Base-by-base conservation (phyloP, 176 grass and related monocot species). In the Oryza officinalis region DNA sequence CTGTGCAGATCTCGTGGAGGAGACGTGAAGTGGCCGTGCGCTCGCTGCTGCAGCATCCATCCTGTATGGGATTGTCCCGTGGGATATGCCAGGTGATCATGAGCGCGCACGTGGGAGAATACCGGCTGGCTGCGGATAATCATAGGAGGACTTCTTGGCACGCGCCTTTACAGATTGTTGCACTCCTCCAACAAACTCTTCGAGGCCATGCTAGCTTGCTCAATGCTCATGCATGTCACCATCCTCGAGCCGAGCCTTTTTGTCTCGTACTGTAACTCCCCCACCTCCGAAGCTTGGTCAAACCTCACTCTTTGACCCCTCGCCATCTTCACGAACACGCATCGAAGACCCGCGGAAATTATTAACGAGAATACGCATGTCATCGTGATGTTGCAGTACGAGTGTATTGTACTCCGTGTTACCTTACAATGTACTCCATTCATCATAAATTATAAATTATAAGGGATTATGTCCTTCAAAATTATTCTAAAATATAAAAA, bases 41-140 rank as follows among this genome's bases (percentile, higher is more conserved):
- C 27, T 38, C 7, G 37, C 37, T 38, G 44, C 71, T 38, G 31
- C 71, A 37, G 3, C 18, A 13, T 15, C 3, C 18, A 1, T 38
- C 37, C 7, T 38, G 22, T 20, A 59, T 2, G n/a, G 64, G 71
- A 46, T 63, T 38, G 27, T 38, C 69, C 63, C 33, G 27, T 79
- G 47, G 82, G 77, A 76, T 75, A 85, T n/a, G 77, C 65, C 13
- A 25, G 3, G 0, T 5, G 49, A 44, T 22, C 6, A 57, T 57
- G 52, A 57, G 52, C 18, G 15, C 50, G 83, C 83, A 89, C 88
- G 83, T 89, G 88, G 11, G 78, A 59, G 41, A 86, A 82, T 85
- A 81, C 15, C 9, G 38, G 25, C 14, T 57, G 44, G 31, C 6
- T 8, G 22, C 25, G 83, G 83, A 86, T 86, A 86, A 89, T 37